Evolutionary conservation across 768 basidiomycete genomes (phyloP).

Genomic region (Leccinum longicurvipes): DNA sequence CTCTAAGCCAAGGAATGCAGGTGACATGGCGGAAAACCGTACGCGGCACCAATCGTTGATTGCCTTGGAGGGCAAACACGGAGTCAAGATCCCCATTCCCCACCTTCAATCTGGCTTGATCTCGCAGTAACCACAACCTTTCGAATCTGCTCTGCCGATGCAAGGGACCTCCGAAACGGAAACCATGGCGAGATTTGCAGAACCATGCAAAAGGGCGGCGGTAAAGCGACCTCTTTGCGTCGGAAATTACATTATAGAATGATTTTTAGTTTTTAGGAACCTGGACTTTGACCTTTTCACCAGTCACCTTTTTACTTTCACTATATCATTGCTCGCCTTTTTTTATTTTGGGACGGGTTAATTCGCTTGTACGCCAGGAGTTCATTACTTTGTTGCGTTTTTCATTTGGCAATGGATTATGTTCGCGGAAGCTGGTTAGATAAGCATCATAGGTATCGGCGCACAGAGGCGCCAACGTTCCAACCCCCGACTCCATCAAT

Average conservation of each 20-base stretch:
- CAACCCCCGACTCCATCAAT: too few relatives aligned
- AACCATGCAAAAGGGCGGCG: slow-evolving; percentile 4
- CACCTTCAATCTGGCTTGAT: slow-evolving; percentile 1
- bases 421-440: slow-evolving; percentile 22
- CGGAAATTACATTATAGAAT: slow-evolving; percentile 1
- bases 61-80: slow-evolving; percentile 17
- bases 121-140: neutral
- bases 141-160: neutral
- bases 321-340: neutral
- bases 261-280: neutral
- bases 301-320: neutral
- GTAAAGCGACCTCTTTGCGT: slow-evolving; percentile 19
- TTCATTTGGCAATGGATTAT: slow-evolving; percentile 7
- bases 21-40: slow-evolving; percentile 4
- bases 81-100: slow-evolving; percentile 20
- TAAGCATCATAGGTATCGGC: slow-evolving; percentile 7
- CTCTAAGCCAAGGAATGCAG: slow-evolving; percentile 2
- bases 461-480: too few relatives aligned
- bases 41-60: slow-evolving; percentile 26
- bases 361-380: neutral
- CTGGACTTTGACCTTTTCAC: neutral
- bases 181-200: slow-evolving; percentile 1
- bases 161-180: neutral
- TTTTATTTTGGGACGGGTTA: neutral
- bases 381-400: neutral